A percentile compares a stretch with the other conserved stretches of the same genome.
phyloP scores from a whole-genome alignment of 768 basidiomycete species.

The Phallus indusiatus region DNA sequence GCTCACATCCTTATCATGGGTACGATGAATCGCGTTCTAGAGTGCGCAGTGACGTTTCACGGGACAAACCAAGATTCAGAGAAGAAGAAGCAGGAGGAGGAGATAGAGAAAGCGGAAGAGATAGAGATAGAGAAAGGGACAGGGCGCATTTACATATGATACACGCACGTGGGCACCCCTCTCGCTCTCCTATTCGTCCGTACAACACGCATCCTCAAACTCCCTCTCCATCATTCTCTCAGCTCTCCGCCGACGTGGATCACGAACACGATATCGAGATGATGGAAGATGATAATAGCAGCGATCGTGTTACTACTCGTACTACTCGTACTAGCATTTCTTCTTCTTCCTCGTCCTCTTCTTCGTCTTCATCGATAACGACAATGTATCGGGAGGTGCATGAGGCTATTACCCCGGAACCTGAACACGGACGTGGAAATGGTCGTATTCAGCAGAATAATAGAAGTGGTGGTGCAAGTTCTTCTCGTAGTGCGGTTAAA shows the following conservation, averaged over 20 bases:
- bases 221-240: background rate
- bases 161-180: no score
- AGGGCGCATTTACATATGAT: no score
- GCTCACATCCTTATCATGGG: no score
- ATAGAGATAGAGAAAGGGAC: no score
- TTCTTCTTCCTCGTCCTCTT: background rate
- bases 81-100: no score
- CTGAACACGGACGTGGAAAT: background rate
- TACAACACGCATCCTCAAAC: background rate
- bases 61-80: no score
- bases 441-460: background rate
- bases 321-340: background rate
- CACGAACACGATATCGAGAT: background rate
- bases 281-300: background rate
- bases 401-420: conserved; percentile 7
- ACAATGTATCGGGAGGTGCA: background rate
- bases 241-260: background rate
- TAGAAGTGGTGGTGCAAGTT: no score
- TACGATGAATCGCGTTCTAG: no score
- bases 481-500: no score
- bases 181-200: background rate
- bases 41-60: no score
- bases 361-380: background rate
- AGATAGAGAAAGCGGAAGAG: no score
- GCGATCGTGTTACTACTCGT: background rate